Evolutionary conservation across 2,329 filamentous ascomycete species (phyloP), one percentile per base, ranked within the genome.

Genomic region (Botrytis cinerea): DNA sequence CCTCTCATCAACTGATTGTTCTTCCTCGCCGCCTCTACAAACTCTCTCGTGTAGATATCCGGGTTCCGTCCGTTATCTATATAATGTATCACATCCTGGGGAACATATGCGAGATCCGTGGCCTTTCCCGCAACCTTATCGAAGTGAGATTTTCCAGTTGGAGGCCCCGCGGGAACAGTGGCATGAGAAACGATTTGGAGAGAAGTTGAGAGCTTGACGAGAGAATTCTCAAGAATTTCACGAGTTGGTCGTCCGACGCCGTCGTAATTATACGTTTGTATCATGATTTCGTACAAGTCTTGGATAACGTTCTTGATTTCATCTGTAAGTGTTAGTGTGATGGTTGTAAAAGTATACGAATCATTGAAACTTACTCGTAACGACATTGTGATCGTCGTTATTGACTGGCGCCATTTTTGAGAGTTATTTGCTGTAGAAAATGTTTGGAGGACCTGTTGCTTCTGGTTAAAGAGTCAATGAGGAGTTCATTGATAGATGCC

Each of bases 31-130:
- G 90, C 85, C 86, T 92, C 90, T 79, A 92, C 90, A 78, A 92
- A 92, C 83, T 92, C 90, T 79, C 90, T 86, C 72, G 90, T 92
- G 84, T 92, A 92, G 78, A 92, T 92, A 82, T 92, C 90, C 3
- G 90, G 90, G 83, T 92, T 92, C 69, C 90, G 89, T 62, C 90
- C 90, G 80, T 89, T 88, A 81, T 92, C 90, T 78, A 92, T 90
- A 83, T 92, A 92, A 79, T 89, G 85, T 74, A 92, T 85, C 20
- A 92, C 86, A 78, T 91, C 89, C 70, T 86, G 87, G 3, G 90
- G 90, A 35, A 91, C 85, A 46, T 81, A 82, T 7, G 88, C 87
- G 59, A 90, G 85, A 35, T 78, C 75, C 28, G 73, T 74, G 4
- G 48, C 66, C 28, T 68, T 68, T 28, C 66, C 66, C 1, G 66